These are phyloP conservation scores for Starmerella ratchasimensis DNA, from an alignment of 805 yeast genomes.

Conservation along the genomic window DNA sequence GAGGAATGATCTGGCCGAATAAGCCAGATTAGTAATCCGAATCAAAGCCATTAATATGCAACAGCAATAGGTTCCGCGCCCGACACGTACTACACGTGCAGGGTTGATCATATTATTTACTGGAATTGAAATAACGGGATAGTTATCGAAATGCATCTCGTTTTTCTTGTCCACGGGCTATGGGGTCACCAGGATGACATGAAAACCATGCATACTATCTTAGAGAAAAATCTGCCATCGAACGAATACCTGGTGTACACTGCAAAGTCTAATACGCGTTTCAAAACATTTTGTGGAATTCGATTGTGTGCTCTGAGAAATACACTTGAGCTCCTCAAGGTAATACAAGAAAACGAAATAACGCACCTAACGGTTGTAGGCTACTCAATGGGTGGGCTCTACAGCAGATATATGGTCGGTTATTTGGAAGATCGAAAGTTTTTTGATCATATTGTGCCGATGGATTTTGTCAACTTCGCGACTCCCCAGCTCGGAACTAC, in stretches of 20 bases:
- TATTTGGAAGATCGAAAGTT: slow-evolving; percentile 37
- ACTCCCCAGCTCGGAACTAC: slow-evolving; percentile 48
- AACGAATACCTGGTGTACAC: slow-evolving; percentile 28
- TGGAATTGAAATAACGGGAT: too few species aligned
- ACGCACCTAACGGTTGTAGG: slow-evolving; percentile 65
- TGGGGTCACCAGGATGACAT: slow-evolving; percentile 55
- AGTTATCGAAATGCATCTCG: slow-evolving; percentile 13
- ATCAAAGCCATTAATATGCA: too few species aligned
- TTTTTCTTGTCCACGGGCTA: slow-evolving; percentile 22
- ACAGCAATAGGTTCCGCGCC: too few species aligned
- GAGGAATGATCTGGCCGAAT: too few species aligned
- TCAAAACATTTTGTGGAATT: slow-evolving; percentile 72
- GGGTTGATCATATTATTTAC: too few species aligned
- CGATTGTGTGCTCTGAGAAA: slow-evolving; percentile 49
- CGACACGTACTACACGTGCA: too few species aligned
- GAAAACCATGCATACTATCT: slow-evolving; percentile 32
- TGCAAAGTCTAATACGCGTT: slow-evolving; percentile 48
- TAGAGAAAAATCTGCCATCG: slow-evolving; percentile 31
- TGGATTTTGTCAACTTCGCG: slow-evolving; percentile 52
- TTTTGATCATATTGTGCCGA: slow-evolving; percentile 48
- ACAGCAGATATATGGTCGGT: slow-evolving; percentile 66
- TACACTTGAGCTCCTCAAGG: slow-evolving; percentile 41
- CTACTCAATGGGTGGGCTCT: slow-evolving; percentile 76
- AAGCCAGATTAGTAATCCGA: too few species aligned
- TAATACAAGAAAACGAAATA: slow-evolving; percentile 32